Percentiles rank a stretch among this genome's conserved stretches.
phyloP scores from a whole-genome alignment of 2,329 filamentous ascomycete genomes.

The Fusarium zealandicum region DNA sequence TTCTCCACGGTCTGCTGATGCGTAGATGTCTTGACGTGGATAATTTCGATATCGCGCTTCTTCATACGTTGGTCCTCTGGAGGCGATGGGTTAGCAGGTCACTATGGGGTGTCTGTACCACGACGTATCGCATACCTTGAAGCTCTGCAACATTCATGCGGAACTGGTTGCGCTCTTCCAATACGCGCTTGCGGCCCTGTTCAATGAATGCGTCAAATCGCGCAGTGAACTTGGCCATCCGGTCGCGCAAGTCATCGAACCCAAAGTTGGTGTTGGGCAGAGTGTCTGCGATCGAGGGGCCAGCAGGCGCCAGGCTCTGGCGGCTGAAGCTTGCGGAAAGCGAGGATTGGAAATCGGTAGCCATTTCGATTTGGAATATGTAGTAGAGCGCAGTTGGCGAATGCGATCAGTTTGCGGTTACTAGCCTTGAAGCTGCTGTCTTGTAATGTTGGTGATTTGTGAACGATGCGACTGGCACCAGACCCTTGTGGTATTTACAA shows the following conservation, averaged over 20 bases:
- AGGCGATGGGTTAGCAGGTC: neutral
- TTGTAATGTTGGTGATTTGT: neutral
- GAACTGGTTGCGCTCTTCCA: conserved; percentile 95
- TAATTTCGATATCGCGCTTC: conserved; percentile 85
- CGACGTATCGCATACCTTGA: conserved; percentile 69
- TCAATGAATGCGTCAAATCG: conserved; percentile 96
- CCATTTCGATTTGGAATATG: conserved; percentile 49
- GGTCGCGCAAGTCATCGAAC: conserved; percentile 92
- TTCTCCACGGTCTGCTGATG: conserved; percentile 79
- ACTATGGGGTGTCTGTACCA: neutral
- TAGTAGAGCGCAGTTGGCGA: neutral
- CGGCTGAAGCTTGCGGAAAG: conserved; percentile 69
- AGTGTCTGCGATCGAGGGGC: conserved; percentile 74
- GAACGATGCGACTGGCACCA: conserved; percentile 6
- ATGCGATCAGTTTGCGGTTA: neutral
- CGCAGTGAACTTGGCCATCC: conserved; percentile 91
- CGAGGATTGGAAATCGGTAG: conserved; percentile 72
- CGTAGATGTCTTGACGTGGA: conserved; percentile 72
- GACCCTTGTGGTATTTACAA: conserved; percentile 34
- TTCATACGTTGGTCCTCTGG: conserved; percentile 91
- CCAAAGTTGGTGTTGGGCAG: conserved; percentile 93
- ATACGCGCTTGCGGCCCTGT: conserved; percentile 82
- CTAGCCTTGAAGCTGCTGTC: neutral
- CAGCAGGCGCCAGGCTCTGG: conserved; percentile 64
- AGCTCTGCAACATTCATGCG: conserved; percentile 88